Percentiles rank a stretch among this genome's conserved stretches.
These are phyloP conservation scores for Prunus mongolica DNA, from an alignment of 306 rosid species.

Conservation along the genomic window DNA sequence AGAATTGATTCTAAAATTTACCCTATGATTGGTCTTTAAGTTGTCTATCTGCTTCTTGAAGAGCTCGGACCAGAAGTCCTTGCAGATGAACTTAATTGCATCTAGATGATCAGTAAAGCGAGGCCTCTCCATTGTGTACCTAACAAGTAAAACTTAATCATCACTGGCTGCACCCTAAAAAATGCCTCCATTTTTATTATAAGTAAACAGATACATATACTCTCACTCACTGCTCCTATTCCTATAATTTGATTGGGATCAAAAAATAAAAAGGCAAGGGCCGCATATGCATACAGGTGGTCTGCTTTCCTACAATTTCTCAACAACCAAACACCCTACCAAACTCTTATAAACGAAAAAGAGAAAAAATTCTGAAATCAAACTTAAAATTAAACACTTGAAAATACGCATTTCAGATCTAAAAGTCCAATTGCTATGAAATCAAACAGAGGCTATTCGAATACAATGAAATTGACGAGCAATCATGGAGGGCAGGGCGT, in stretches of 20 bases:
- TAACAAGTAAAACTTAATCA: slow-evolving; percentile 13
- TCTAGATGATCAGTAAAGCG: slow-evolving; percentile 90
- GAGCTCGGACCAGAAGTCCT: slow-evolving; percentile 98
- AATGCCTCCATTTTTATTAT: not conserved
- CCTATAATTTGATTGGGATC: not conserved
- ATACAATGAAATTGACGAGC: not conserved
- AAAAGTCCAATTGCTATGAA: slow-evolving; percentile 7
- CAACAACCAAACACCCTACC: slow-evolving; percentile 1
- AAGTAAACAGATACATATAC: too few relatives aligned
- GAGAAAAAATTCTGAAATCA: not conserved
- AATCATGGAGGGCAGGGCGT: not conserved
- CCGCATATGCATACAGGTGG: not conserved
- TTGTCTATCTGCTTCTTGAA: slow-evolving; percentile 98
- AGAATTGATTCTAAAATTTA: slow-evolving; percentile 30
- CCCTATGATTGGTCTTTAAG: slow-evolving; percentile 93
- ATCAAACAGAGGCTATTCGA: not conserved
- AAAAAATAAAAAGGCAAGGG: too few relatives aligned
- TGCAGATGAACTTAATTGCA: slow-evolving; percentile 96
- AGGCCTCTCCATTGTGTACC: slow-evolving; percentile 95
- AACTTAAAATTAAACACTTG: not conserved
- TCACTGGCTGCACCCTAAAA: not conserved
- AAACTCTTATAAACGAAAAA: not conserved
- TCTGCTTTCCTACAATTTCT: not conserved
- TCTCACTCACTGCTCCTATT: not conserved
- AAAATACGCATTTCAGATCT: slow-evolving; percentile 15